Conservation (phyloP, 176 grass and related monocot species). For the Avena insularis region DNA sequence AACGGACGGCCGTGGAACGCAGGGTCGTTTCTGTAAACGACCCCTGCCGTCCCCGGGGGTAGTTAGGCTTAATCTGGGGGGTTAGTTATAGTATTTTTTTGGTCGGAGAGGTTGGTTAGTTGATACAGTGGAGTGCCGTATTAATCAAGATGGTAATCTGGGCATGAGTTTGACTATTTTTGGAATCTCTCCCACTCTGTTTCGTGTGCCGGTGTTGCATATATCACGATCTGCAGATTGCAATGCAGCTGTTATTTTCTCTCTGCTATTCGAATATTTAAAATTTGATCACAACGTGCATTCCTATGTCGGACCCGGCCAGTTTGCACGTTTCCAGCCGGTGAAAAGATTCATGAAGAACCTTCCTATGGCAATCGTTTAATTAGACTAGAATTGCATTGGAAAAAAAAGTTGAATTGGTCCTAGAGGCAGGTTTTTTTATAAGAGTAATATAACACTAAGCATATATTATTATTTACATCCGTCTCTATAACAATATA, state of each 20-base stretch:
- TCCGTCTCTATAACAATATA: too few species aligned
- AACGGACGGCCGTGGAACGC: background rate
- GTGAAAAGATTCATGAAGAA: background rate
- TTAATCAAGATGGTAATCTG: slow-evolving; percentile 33
- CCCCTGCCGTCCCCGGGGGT: background rate
- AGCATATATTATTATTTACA: too few species aligned
- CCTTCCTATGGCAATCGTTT: background rate
- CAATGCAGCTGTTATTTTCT: background rate
- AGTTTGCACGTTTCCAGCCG: background rate
- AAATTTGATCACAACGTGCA: background rate
- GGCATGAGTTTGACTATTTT: slow-evolving; percentile 55
- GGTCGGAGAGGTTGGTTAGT: too few species aligned
- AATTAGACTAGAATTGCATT: background rate
- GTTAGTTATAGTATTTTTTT: background rate
- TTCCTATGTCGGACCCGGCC: background rate
- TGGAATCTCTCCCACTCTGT: slow-evolving; percentile 36
- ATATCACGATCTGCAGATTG: slow-evolving; percentile 3
- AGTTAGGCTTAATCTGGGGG: slow-evolving; percentile 33
- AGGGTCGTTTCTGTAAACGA: background rate
- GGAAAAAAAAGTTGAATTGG: background rate
- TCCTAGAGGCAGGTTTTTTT: background rate
- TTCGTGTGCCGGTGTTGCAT: slow-evolving; percentile 1
- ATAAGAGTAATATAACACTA: too few species aligned
- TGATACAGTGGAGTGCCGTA: too few species aligned
- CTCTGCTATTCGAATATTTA: background rate